A percentile compares a stretch with the other conserved stretches of the same genome.
phyloP scores from a whole-genome alignment of 805 yeast genomes.

The Diddensiella caesifluorescens region DNA sequence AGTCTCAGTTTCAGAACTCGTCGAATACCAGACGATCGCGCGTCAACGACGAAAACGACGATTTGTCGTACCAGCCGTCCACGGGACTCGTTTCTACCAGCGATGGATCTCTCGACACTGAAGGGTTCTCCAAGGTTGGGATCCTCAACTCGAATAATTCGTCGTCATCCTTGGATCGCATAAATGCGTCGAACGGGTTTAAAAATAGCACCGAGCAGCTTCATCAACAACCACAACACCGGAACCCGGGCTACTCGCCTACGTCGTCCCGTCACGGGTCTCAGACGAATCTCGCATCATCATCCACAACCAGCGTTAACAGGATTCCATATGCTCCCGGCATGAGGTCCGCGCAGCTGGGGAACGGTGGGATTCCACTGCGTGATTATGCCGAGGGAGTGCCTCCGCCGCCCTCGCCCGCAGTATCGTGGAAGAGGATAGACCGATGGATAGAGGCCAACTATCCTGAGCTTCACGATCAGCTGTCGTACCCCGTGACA shows the following conservation, averaged over 20 bases:
- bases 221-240: background rate
- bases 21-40: slow-evolving; percentile 9
- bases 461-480: slow-evolving; percentile 75
- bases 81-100: slow-evolving; percentile 5
- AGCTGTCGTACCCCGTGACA: slow-evolving; percentile 75
- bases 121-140: slow-evolving; percentile 19
- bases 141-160: slow-evolving; percentile 14
- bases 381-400: slow-evolving; percentile 53
- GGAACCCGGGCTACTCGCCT: background rate
- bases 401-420: slow-evolving; percentile 53
- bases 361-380: slow-evolving; percentile 34
- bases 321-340: slow-evolving; percentile 33
- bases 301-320: slow-evolving; percentile 20
- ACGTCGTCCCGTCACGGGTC: slow-evolving; percentile 16
- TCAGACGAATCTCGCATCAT: slow-evolving; percentile 14
- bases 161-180: slow-evolving; percentile 16
- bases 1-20: slow-evolving; percentile 19
- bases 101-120: slow-evolving; percentile 10
- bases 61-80: slow-evolving; percentile 3
- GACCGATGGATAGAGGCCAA: slow-evolving; percentile 75
- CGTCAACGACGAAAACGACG: slow-evolving; percentile 6
- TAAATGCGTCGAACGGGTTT: slow-evolving; percentile 1
- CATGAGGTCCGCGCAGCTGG: slow-evolving; percentile 31
- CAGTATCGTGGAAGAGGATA: slow-evolving; percentile 81
- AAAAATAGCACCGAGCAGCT: background rate